phyloP scores from a whole-genome alignment of 2,329 filamentous ascomycete genomes.

The Tolypocladium cylindrosporum region DNA sequence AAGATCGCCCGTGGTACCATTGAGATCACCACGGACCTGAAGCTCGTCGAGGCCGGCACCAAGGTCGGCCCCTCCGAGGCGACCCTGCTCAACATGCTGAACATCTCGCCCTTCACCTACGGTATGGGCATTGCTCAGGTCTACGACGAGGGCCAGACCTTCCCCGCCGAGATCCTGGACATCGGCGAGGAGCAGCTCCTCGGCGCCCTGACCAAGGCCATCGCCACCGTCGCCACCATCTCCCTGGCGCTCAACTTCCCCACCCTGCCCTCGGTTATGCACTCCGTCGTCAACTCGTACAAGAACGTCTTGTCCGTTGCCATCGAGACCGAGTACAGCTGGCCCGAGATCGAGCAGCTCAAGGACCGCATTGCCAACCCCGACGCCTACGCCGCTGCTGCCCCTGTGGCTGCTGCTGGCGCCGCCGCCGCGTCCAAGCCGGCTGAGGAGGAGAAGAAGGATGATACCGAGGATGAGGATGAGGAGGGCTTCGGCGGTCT shows the following conservation, averaged over 20 bases:
- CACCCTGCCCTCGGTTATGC: constrained; percentile 89
- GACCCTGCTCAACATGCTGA: constrained; percentile 98
- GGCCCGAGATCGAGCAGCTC: constrained; percentile 92
- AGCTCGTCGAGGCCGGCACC: constrained; percentile 84
- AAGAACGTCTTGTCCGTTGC: constrained; percentile 93
- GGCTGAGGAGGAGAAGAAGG: constrained; percentile 54
- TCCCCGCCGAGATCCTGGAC: constrained; percentile 78
- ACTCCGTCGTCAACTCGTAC: constrained; percentile 95
- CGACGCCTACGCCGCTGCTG: constrained; percentile 82
- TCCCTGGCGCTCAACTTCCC: constrained; percentile 93
- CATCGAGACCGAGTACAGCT: constrained; percentile 81
- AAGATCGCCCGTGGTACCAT: constrained; percentile 99
- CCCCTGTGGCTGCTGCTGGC: constrained; percentile 55
- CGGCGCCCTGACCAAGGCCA: constrained; percentile 67
- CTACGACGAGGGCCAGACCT: constrained; percentile 95
- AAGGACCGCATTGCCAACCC: constrained; percentile 99
- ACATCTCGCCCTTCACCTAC: constrained; percentile 99
- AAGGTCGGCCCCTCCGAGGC: constrained; percentile 99
- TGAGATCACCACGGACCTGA: constrained; percentile 96
- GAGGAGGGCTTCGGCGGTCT: constrained; percentile 70
- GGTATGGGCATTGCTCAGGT: constrained; percentile 94
- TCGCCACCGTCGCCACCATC: constrained; percentile 79
- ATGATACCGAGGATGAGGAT: constrained; percentile 60
- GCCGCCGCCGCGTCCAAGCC: constrained; percentile 36
- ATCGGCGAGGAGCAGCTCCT: constrained; percentile 93